Percentiles rank a stretch among this genome's conserved stretches.
Evolutionary conservation across 2,329 filamentous ascomycete genomes (phyloP).

Genomic region (Fusarium sp.): DNA sequence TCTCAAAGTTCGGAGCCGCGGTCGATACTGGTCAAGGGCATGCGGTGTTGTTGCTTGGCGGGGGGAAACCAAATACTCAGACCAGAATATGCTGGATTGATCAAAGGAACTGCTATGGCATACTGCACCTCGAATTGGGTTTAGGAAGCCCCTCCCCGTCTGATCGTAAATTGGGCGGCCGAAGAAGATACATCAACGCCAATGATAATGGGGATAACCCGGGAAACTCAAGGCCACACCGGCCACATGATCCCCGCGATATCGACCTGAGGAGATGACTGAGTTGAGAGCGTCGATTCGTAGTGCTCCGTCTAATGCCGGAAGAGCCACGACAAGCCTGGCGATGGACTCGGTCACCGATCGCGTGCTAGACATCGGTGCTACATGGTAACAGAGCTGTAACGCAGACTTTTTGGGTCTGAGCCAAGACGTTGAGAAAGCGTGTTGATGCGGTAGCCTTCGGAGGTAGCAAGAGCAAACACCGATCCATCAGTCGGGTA

Average conservation of each 20-base stretch:
- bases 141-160: constrained; percentile 17
- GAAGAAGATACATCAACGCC: constrained; percentile 12
- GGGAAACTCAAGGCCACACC: constrained; percentile 15
- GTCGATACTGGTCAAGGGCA: constrained; percentile 13
- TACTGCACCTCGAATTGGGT: background rate
- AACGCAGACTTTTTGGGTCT: background rate
- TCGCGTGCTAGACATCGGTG: background rate
- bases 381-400: background rate
- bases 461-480: background rate
- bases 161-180: constrained; percentile 5
- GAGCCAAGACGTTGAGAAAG: background rate
- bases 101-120: background rate
- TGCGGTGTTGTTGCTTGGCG: constrained; percentile 20
- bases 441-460: background rate
- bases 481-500: background rate
- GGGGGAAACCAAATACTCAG: background rate
- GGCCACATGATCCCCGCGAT: constrained; percentile 19
- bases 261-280: constrained; percentile 5
- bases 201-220: constrained; percentile 13
- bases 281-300: constrained; percentile 13
- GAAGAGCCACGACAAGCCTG: background rate
- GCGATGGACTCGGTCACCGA: background rate
- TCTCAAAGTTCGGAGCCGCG: constrained; percentile 19
- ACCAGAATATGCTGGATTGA: background rate
- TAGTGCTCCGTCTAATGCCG: background rate